These are phyloP conservation scores for Parathielavia hyrcaniae DNA, from an alignment of 495 filamentous ascomycete genomes.

Conservation along the genomic window DNA sequence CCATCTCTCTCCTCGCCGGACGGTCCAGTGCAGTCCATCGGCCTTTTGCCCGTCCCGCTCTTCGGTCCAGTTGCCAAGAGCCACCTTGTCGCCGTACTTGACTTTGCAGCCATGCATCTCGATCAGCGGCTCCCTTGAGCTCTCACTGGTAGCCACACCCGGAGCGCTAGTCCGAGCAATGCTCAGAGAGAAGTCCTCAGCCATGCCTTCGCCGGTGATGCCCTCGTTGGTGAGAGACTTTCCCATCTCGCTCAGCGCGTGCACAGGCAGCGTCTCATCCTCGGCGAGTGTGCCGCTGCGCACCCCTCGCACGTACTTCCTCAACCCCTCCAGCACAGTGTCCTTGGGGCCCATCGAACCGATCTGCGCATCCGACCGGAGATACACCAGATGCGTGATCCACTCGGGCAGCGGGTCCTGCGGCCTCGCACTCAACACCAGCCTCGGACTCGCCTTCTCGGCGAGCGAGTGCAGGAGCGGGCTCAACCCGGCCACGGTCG, in stretches of 20 bases:
- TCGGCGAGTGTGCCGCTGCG: slow-evolving; percentile 32
- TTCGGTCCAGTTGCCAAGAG: slow-evolving; percentile 74
- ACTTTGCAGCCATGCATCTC: slow-evolving; percentile 81
- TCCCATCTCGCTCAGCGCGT: slow-evolving; percentile 48
- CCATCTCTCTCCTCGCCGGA: slow-evolving; percentile 80
- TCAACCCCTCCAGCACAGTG: slow-evolving; percentile 45
- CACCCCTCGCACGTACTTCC: slow-evolving; percentile 37
- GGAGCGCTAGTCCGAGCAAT: background rate
- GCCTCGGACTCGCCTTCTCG: slow-evolving; percentile 54
- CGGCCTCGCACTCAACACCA: slow-evolving; percentile 71
- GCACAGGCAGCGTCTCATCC: slow-evolving; percentile 38
- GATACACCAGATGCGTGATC: slow-evolving; percentile 73
- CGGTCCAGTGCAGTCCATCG: slow-evolving; percentile 71
- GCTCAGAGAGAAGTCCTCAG: slow-evolving; percentile 16
- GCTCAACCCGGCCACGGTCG: slow-evolving; percentile 62
- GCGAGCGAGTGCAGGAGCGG: slow-evolving; percentile 61
- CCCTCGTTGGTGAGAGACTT: slow-evolving; percentile 42
- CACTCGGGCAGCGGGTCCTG: slow-evolving; percentile 84
- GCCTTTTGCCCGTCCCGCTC: slow-evolving; percentile 40
- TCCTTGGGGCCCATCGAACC: slow-evolving; percentile 51
- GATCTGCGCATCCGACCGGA: slow-evolving; percentile 56
- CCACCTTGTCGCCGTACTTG: slow-evolving; percentile 67
- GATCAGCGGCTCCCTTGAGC: slow-evolving; percentile 57
- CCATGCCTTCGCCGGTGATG: slow-evolving; percentile 34
- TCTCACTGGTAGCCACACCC: background rate